A percentile compares a stretch with the other conserved stretches of the same genome.
Evolutionary conservation across 257 asterid genomes (phyloP).

Genomic region (Rehmannia glutinosa): DNA sequence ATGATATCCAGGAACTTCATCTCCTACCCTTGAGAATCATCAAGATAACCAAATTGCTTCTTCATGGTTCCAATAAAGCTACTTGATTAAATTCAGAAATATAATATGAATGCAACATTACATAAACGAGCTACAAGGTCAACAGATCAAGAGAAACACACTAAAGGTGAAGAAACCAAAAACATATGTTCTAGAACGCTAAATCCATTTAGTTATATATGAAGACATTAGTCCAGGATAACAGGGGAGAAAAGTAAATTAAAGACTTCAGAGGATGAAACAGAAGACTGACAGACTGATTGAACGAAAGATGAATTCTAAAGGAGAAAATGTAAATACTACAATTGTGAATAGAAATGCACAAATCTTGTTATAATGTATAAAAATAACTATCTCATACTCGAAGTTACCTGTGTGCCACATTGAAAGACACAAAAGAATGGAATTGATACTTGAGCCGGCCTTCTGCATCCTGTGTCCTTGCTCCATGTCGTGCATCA

Average conservation of each 20-base stretch:
- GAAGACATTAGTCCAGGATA: neutral
- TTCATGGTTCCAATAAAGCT: too few relatives aligned
- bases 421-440: slow-evolving; percentile 86
- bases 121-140: too few relatives aligned
- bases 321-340: neutral
- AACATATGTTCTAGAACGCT: neutral
- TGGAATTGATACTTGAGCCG: slow-evolving; percentile 92
- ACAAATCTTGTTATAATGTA: neutral
- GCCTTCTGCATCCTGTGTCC: slow-evolving; percentile 82
- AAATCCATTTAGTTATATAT: neutral
- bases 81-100: too few relatives aligned
- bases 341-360: neutral
- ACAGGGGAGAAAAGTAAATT: neutral
- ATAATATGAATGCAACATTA: too few relatives aligned
- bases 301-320: too few relatives aligned
- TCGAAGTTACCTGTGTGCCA: slow-evolving; percentile 70
- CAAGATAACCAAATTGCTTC: too few relatives aligned
- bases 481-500: slow-evolving; percentile 95
- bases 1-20: too few relatives aligned
- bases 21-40: too few relatives aligned
- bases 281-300: too few relatives aligned
- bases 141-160: neutral
- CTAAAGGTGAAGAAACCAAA: neutral
- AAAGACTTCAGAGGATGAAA: slow-evolving; percentile 1
- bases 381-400: neutral